Conservation (phyloP, 164 flowering plant species). For the Vitis labrusca region DNA sequence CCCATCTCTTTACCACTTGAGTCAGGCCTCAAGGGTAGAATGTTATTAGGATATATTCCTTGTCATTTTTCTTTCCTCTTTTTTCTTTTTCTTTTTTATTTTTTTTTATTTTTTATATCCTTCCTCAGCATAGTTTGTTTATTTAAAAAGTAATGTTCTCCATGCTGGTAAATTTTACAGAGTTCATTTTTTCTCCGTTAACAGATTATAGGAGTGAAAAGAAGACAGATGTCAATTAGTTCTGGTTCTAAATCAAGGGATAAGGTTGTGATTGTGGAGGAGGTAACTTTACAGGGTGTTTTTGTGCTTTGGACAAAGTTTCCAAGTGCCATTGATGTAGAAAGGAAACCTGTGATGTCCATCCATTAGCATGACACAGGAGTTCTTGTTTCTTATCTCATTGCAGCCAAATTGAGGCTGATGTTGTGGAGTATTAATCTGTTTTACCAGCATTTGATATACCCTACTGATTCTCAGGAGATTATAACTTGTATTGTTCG, state of each 20-base stretch:
- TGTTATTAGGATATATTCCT: no score
- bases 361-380: neutral
- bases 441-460: no score
- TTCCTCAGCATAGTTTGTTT: neutral
- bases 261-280: slow-evolving; percentile 86
- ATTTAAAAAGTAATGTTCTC: neutral
- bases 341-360: neutral
- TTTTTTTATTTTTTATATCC: neutral
- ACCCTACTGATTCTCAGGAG: no score
- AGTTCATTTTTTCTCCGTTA: slow-evolving; percentile 2
- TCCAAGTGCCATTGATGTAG: slow-evolving; percentile 33
- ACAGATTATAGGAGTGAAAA: slow-evolving; percentile 90
- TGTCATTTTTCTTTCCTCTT: no score
- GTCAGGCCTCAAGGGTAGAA: no score
- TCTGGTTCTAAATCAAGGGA: slow-evolving; percentile 94
- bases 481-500: no score
- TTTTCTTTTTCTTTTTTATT: no score
- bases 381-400: neutral
- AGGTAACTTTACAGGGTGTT: slow-evolving; percentile 60
- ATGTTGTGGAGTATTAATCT: neutral
- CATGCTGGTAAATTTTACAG: neutral
- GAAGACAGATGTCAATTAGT: slow-evolving; percentile 74
- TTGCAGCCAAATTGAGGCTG: neutral
- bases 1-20: no score
- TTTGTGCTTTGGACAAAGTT: slow-evolving; percentile 61